Base-by-base conservation (phyloP, 2,329 filamentous ascomycete species). In the Botrytis pseudocinerea region DNA sequence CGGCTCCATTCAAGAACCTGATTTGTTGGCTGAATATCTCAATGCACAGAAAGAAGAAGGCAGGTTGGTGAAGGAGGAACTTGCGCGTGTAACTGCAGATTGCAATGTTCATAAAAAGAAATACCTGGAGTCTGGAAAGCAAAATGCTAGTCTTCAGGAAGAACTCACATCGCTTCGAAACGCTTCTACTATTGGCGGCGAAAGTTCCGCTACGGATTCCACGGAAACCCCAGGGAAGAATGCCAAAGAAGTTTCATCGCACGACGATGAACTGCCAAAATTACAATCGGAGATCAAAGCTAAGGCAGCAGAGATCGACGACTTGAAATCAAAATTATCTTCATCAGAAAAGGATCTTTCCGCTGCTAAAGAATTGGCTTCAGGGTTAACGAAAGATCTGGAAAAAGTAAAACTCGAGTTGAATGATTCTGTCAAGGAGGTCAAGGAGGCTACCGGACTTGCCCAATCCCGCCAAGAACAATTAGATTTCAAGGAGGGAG, bases 41-140 rank as follows among this genome's bases (percentile, higher is more conserved):
- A 94, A 92, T 77, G 94, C 98, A 82, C 83, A 97, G 59, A 95
- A 91, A 75, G 82, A 95, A 70, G 95, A 97, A 80, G 91, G 91
- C 60, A 93, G 97, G 78, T 97, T 99, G 93, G 91, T 97, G 4
- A 91, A 97, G 88, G 92, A 97, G 63, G 96, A 99, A 82, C 85
- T 98, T 73, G 98, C 97, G 83, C 88, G 94, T 20, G 90, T 98
- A 0, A 92, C 94, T 0, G 87, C 88, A 5, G 95, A 98, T 80
- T 91, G 92, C 74, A 93, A 97, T 74, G 89, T 90, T 25, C 86
- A 92, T 74, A 95, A 94, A 81, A 92, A 91, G 82, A 94, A 93
- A 81, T 84, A 90, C 2, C 89, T 92, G n/a, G 89, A 91, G 66
- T 85, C 87, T 0, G 89, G 94, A 76, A 88, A 91, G 79, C 87